phyloP scores from a whole-genome alignment of 306 rosid genomes.

The Ormosia emarginata region DNA sequence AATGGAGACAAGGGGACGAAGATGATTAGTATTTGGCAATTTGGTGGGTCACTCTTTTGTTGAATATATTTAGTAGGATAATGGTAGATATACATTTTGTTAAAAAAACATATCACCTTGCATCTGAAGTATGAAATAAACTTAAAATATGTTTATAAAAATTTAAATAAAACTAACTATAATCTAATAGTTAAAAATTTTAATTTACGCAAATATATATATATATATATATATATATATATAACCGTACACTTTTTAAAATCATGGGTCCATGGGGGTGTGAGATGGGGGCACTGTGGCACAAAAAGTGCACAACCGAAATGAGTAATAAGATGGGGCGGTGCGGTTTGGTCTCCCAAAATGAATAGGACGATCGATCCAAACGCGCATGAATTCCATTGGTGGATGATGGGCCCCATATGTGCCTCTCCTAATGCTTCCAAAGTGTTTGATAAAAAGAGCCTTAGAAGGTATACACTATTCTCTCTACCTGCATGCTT shows the following conservation, averaged over 20 bases:
- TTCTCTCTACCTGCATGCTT: neutral
- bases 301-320: constrained; percentile 8
- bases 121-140: too few species aligned
- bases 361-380: constrained; percentile 29
- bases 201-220: neutral
- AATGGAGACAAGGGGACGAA: neutral
- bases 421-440: neutral
- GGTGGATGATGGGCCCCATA: constrained; percentile 38
- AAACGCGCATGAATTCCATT: constrained; percentile 36
- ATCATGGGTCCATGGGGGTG: neutral
- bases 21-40: neutral
- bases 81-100: too few species aligned
- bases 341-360: constrained; percentile 45
- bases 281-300: neutral
- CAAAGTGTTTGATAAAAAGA: constrained; percentile 11
- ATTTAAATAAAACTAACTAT: too few species aligned
- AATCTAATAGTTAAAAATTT: too few species aligned
- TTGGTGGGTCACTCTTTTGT: constrained; percentile 7
- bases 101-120: too few species aligned
- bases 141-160: neutral
- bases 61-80: neutral
- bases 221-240: too few species aligned
- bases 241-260: too few species aligned
- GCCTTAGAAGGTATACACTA: neutral
- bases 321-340: constrained; percentile 47